Evolutionary conservation across 2,329 filamentous ascomycete species (phyloP), one percentile per base, ranked within the genome.

Genomic region (Penicillium concentricum): DNA sequence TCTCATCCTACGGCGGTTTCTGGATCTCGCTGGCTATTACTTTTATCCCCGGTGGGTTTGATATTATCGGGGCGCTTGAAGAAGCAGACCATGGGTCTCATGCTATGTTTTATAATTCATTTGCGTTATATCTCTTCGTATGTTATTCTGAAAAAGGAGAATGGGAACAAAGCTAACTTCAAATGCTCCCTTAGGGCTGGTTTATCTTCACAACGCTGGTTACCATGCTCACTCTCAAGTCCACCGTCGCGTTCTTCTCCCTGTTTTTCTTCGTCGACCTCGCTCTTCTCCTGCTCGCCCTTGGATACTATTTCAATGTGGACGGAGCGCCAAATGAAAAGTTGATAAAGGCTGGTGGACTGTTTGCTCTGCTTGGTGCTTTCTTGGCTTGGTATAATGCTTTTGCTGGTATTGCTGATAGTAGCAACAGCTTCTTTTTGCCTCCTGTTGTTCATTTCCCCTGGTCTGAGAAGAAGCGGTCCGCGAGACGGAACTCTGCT

Each of bases 141-240:
- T 20, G 45, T 43, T 8, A 24, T 20, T n/a, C n/a, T n/a, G n/a
- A n/a, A n/a, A 15, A 16, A 35, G 15, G 28, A 6, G 15, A 35
- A 7, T 3, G 28, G 32, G 10, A 13, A 10, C 8, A 32, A 28
- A 18, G 26, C 35, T 56, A 54, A 64, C 38, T 22, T 28, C 28
- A 7, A 28, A 28, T 2, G 4, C 42, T 3, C 22, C 3, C 4
- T 46, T 58, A 78, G 76, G 80, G 87, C 72, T 92, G 89, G 89
- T 91, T 89, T 77, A 90, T 92, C 75, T 92, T 92, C 78, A 92
- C 89, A 35, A 86, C 84, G 46, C 72, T 92, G 47, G 75, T 91
- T 56, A 79, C 90, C 28, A 63, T 91, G 38, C 87, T 85, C 78
- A 92, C 89, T 0, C 78, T 92, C 43, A 84, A 85, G 62, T 91